phyloP scores from a whole-genome alignment of 345 rosid genomes.

The Moricandia moricandioides region DNA sequence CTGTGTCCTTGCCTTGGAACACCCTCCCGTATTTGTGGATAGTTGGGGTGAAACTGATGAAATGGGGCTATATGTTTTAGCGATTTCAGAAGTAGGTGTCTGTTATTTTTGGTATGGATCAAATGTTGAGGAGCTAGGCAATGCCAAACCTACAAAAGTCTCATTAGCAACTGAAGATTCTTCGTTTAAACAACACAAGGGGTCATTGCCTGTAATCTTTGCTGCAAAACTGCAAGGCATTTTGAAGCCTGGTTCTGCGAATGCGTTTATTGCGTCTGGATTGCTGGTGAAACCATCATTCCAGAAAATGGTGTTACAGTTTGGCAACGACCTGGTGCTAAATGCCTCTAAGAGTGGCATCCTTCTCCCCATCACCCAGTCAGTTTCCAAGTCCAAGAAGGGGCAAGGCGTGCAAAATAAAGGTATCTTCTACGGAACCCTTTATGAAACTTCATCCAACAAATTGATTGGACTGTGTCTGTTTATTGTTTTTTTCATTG shows the following conservation, averaged over 20 bases:
- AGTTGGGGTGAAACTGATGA: slow-evolving; percentile 51
- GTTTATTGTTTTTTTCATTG: too few relatives aligned
- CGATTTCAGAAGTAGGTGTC: slow-evolving; percentile 81
- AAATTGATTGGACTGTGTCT: not conserved
- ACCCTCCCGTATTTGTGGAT: slow-evolving; percentile 85
- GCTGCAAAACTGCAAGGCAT: slow-evolving; percentile 80
- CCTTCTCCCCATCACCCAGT: slow-evolving; percentile 62
- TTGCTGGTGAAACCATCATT: slow-evolving; percentile 77
- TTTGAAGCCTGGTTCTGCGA: slow-evolving; percentile 50
- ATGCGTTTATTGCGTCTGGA: slow-evolving; percentile 73
- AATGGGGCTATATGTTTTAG: slow-evolving; percentile 57
- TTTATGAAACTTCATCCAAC: slow-evolving; percentile 15
- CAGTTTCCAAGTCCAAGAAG: slow-evolving; percentile 52
- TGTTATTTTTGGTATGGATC: slow-evolving; percentile 84
- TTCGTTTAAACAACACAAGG: slow-evolving; percentile 41
- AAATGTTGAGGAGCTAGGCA: slow-evolving; percentile 57
- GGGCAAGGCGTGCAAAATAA: slow-evolving; percentile 42
- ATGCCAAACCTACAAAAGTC: slow-evolving; percentile 66
- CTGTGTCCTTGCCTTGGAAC: slow-evolving; percentile 92
- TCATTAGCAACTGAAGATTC: slow-evolving; percentile 50
- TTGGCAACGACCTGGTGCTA: slow-evolving; percentile 60
- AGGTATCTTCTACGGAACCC: slow-evolving; percentile 60
- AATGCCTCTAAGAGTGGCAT: slow-evolving; percentile 67
- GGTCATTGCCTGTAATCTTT: slow-evolving; percentile 54
- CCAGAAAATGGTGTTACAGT: slow-evolving; percentile 65